phyloP scores from a whole-genome alignment of 2,329 filamentous ascomycete species.

The Microdochium bolleyi region DNA sequence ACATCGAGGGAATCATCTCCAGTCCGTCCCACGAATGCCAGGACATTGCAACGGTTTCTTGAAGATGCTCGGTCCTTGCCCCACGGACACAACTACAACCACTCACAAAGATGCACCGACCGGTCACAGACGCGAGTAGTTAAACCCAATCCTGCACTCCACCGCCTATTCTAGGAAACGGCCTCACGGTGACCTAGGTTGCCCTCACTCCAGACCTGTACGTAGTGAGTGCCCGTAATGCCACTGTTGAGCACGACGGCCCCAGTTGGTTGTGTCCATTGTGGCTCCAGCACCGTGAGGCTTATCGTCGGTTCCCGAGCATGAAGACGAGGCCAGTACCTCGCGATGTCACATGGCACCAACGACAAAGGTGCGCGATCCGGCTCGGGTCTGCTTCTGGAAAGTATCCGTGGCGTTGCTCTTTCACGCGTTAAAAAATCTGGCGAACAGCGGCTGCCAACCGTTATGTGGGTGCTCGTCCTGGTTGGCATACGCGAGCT shows the following conservation, averaged over 20 bases:
- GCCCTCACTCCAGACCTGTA: slow-evolving; percentile 16
- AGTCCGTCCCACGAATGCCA: too few species aligned
- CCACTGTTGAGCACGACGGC: slow-evolving; percentile 13
- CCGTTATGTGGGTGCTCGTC: slow-evolving; percentile 17
- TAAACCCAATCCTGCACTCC: too few species aligned
- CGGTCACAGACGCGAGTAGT: too few species aligned
- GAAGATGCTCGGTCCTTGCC: too few species aligned
- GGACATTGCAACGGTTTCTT: too few species aligned
- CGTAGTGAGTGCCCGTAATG: slow-evolving; percentile 3
- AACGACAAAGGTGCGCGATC: slow-evolving; percentile 7
- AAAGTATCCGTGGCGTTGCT: slow-evolving; percentile 7
- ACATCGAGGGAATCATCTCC: too few species aligned
- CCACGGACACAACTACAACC: too few species aligned
- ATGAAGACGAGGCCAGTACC: slow-evolving; percentile 7
- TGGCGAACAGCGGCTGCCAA: slow-evolving; percentile 24
- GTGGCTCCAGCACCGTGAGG: slow-evolving; percentile 13
- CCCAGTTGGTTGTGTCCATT: slow-evolving; percentile 18
- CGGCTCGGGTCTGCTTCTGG: slow-evolving; percentile 6
- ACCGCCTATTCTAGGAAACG: slow-evolving; percentile 11
- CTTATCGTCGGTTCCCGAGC: slow-evolving; percentile 4
- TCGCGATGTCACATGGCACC: slow-evolving; percentile 24
- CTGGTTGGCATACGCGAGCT: slow-evolving; percentile 20
- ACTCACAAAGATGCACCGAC: too few species aligned
- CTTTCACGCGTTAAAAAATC: slow-evolving; percentile 25
- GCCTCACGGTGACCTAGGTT: too few species aligned